Evolutionary conservation across 2,329 filamentous ascomycete genomes (phyloP).

Genomic region (Neonectria ditissima): DNA sequence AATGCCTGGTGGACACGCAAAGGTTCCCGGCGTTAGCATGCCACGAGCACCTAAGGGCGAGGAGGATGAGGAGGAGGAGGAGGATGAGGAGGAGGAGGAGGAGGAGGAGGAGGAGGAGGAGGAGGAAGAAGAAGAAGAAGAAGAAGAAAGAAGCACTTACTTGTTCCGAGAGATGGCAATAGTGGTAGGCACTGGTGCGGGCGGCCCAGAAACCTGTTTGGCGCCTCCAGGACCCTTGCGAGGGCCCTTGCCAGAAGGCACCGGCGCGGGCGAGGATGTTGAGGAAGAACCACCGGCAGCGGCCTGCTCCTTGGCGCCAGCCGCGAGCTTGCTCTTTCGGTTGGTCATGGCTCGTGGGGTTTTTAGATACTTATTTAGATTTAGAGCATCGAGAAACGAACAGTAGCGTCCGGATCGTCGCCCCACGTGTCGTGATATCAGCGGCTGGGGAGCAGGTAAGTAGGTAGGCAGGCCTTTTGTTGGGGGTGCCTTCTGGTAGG

Average conservation of each 20-base stretch:
- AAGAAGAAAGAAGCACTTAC: too few species aligned
- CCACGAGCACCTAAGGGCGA: too few species aligned
- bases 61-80: too few species aligned
- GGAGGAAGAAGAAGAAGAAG: too few species aligned
- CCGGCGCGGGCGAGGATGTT: background rate
- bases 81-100: background rate
- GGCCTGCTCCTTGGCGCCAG: slow-evolving; percentile 32
- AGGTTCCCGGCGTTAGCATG: slow-evolving; percentile 29
- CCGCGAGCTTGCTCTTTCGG: slow-evolving; percentile 64
- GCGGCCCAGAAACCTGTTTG: slow-evolving; percentile 33
- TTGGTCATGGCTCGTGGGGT: slow-evolving; percentile 54
- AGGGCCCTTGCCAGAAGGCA: background rate
- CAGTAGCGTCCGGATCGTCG: background rate
- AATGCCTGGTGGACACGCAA: slow-evolving; percentile 69
- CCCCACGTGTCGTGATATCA: background rate
- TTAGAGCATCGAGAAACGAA: slow-evolving; percentile 10
- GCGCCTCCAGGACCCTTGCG: slow-evolving; percentile 6
- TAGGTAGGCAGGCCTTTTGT: too few species aligned
- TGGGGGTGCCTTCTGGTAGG: too few species aligned
- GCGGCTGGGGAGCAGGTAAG: background rate
- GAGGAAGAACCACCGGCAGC: background rate
- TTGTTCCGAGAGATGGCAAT: slow-evolving; percentile 70
- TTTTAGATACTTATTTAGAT: background rate
- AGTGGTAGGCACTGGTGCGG: slow-evolving; percentile 21
- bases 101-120: too few species aligned